Conservation (phyloP, 108 stramenopile genomes). For the Skeletonema potamos region DNA sequence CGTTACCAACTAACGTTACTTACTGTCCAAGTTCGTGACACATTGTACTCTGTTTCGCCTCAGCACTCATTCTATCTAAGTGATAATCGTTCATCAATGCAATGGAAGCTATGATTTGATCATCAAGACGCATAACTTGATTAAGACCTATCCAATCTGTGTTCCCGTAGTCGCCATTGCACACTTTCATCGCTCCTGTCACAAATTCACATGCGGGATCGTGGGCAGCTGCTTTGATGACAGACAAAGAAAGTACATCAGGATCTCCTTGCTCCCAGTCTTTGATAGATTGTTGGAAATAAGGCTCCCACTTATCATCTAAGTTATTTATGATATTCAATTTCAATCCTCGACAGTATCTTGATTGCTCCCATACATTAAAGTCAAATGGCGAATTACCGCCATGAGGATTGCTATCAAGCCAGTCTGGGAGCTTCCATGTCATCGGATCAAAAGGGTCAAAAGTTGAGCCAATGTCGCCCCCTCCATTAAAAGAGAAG, state of each 20-base stretch:
- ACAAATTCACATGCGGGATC: constrained; percentile 17
- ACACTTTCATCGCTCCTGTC: constrained; percentile 23
- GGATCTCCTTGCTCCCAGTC: constrained; percentile 44
- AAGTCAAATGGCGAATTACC: constrained; percentile 30
- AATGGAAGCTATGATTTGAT: constrained; percentile 29
- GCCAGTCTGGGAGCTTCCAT: constrained; percentile 14
- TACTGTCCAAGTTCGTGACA: constrained; percentile 60
- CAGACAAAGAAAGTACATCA: constrained; percentile 27
- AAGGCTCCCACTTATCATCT: constrained; percentile 30
- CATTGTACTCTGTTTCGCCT: constrained; percentile 37
- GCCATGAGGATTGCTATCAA: constrained; percentile 26
- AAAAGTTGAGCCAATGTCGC: neutral
- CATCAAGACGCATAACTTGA: constrained; percentile 4
- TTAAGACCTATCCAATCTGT: constrained; percentile 38
- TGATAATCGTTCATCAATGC: constrained; percentile 53
- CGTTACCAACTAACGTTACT: too few relatives aligned
- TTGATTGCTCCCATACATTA: constrained; percentile 9
- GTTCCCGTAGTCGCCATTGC: constrained; percentile 34
- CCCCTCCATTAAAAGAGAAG: neutral
- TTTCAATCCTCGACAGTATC: constrained; percentile 20
- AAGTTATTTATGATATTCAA: constrained; percentile 30
- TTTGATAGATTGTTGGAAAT: constrained; percentile 13
- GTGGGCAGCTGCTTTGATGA: constrained; percentile 2
- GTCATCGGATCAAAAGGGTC: constrained; percentile 20
- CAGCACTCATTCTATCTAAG: constrained; percentile 8